Conservation (phyloP, 768 basidiomycete genomes). For the Leccinum olivaceopallidum region DNA sequence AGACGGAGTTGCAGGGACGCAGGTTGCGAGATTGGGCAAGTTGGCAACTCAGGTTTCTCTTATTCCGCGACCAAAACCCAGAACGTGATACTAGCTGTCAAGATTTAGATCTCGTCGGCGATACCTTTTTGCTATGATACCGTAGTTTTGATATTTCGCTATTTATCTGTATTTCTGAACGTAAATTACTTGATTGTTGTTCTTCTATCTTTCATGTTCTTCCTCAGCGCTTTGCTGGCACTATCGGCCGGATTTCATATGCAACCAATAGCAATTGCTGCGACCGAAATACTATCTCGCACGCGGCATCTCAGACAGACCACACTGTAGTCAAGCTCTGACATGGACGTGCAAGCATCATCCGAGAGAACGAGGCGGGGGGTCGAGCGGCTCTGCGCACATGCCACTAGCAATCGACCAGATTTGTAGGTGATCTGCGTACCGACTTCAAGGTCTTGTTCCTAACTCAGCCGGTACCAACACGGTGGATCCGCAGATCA, state of each 20-base stretch:
- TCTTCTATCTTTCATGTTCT: neutral
- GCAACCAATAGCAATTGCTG: neutral
- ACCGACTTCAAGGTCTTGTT: neutral
- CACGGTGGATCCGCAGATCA: constrained; percentile 26
- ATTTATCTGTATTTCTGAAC: constrained; percentile 26
- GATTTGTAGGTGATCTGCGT: constrained; percentile 51
- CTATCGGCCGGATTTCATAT: neutral
- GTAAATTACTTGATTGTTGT: constrained; percentile 7
- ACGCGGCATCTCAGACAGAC: neutral
- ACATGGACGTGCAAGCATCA: constrained; percentile 15
- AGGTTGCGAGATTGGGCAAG: constrained; percentile 9
- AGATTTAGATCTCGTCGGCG: neutral
- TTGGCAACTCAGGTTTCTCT: constrained; percentile 18
- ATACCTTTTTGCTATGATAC: constrained; percentile 10
- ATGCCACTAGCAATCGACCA: constrained; percentile 30
- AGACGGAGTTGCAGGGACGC: neutral
- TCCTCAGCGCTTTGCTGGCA: neutral
- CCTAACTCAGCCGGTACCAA: neutral
- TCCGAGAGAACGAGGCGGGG: constrained; percentile 26
- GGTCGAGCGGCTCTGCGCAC: constrained; percentile 42
- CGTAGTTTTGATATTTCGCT: neutral
- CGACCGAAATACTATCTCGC: neutral
- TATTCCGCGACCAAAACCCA: constrained; percentile 28
- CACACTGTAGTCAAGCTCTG: neutral
- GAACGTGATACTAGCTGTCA: constrained; percentile 8